These are phyloP conservation scores for Glycyrrhiza uralensis DNA, from an alignment of 306 rosid species.

Conservation along the genomic window DNA sequence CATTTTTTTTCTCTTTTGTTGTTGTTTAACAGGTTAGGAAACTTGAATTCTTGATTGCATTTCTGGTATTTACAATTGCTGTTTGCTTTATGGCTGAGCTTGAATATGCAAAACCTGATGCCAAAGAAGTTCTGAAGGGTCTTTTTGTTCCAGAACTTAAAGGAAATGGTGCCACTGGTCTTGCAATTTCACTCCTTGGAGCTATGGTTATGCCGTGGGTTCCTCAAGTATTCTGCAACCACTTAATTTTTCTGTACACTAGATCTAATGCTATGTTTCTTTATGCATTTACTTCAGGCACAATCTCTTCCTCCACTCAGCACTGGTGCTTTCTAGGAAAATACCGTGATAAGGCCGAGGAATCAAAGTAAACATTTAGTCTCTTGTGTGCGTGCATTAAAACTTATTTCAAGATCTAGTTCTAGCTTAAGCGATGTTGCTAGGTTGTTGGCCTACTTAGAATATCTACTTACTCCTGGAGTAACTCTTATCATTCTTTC, in stretches of 20 bases:
- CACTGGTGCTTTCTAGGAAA: conserved; percentile 91
- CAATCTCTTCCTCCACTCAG: conserved; percentile 98
- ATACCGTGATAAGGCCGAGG: conserved; percentile 83
- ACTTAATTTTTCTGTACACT: background rate
- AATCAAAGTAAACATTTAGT: conserved; percentile 55
- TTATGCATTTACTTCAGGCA: conserved; percentile 57
- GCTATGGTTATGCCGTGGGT: conserved; percentile 99
- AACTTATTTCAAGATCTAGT: background rate
- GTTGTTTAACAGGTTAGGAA: conserved; percentile 69
- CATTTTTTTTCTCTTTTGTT: conserved; percentile 2
- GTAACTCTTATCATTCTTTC: too few species aligned
- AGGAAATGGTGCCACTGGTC: conserved; percentile 91
- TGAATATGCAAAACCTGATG: conserved; percentile 79
- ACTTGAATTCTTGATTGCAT: conserved; percentile 91
- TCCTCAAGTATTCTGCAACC: conserved; percentile 1
- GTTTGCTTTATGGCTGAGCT: conserved; percentile 87
- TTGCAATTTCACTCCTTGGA: conserved; percentile 97
- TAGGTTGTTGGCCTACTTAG: too few species aligned
- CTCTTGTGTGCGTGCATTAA: background rate
- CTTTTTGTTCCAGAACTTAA: conserved; percentile 85
- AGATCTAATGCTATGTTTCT: conserved; percentile 7
- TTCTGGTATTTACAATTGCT: conserved; percentile 85
- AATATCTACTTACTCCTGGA: too few species aligned
- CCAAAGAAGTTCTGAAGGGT: conserved; percentile 65
- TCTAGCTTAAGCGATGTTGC: background rate